These are phyloP conservation scores for Metroxylon sagu DNA, from an alignment of 176 grass and related monocot species.

Conservation along the genomic window DNA sequence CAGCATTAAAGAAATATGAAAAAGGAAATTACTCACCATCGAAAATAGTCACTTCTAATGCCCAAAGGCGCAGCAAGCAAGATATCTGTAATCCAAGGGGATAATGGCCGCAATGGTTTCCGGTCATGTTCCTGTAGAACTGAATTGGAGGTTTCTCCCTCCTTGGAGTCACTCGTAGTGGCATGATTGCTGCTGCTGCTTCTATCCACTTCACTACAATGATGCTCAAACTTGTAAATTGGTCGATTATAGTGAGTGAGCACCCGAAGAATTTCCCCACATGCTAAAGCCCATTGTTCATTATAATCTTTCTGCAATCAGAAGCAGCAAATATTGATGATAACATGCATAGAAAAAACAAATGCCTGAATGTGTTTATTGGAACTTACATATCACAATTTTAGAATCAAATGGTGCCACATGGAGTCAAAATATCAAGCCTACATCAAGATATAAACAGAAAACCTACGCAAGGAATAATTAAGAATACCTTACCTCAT, in stretches of 20 bases:
- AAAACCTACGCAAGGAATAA: no score
- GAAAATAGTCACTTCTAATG: conserved; percentile 98
- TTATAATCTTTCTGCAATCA: conserved; percentile 79
- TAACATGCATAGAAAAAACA: no score
- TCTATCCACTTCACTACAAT: conserved; percentile 46
- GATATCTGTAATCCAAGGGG: conserved; percentile 98
- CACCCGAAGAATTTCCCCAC: conserved; percentile 94
- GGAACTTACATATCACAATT: no score
- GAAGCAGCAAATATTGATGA: conserved; percentile 6
- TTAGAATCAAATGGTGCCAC: no score
- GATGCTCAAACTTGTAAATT: conserved; percentile 68
- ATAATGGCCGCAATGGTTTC: conserved; percentile 74
- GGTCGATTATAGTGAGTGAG: conserved; percentile 98
- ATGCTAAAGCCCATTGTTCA: conserved; percentile 97
- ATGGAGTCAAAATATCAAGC: no score
- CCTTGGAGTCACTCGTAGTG: conserved; percentile 46
- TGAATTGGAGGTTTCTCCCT: conserved; percentile 42
- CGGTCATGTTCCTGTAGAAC: conserved; percentile 58
- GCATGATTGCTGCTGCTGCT: conserved; percentile 42
- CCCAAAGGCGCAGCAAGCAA: conserved; percentile 89
- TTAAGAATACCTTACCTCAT: conserved; percentile 51
- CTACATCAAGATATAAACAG: no score
- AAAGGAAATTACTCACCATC: conserved; percentile 55
- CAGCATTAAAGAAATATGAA: neutral
- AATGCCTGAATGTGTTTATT: no score